Conservation (phyloP, 2,329 filamentous ascomycete species). For the Geosmithia morbida region DNA sequence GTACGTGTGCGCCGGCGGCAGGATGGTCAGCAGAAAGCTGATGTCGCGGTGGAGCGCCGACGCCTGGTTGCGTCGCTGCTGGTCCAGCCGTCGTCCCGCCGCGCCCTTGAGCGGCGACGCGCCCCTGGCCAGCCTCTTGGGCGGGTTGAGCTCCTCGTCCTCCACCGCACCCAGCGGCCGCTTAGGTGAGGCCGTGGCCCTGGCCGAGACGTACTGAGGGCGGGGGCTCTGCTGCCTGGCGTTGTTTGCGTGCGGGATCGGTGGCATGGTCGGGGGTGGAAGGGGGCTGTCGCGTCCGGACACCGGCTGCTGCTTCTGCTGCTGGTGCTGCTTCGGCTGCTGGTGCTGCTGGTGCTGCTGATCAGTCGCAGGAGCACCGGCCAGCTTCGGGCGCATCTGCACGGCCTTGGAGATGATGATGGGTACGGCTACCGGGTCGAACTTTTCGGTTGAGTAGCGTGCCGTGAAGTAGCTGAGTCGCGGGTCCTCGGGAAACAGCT, state of each 20-base stretch:
- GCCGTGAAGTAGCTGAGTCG: constrained; percentile 60
- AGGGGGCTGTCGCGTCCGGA: constrained; percentile 30
- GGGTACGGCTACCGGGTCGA: constrained; percentile 70
- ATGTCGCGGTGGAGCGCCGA: constrained; percentile 60
- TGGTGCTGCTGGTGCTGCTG: constrained; percentile 22
- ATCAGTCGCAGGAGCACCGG: constrained; percentile 37
- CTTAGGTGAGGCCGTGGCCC: constrained; percentile 40
- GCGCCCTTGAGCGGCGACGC: constrained; percentile 88
- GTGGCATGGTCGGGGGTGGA: constrained; percentile 12
- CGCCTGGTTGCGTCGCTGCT: constrained; percentile 50
- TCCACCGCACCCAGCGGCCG: constrained; percentile 44
- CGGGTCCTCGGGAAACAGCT: constrained; percentile 83
- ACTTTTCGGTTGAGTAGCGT: constrained; percentile 56
- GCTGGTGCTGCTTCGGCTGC: no score
- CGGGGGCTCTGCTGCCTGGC: constrained; percentile 25
- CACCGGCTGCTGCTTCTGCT: constrained; percentile 22
- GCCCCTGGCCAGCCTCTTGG: constrained; percentile 77
- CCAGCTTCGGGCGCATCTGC: constrained; percentile 55
- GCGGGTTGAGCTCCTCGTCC: constrained; percentile 60
- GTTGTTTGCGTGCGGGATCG: no score
- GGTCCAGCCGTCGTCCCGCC: constrained; percentile 70
- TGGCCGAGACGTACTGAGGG: constrained; percentile 25
- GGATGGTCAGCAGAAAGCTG: constrained; percentile 52
- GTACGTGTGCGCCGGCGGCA: constrained; percentile 62
- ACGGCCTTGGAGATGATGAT: constrained; percentile 69